These are phyloP conservation scores for Neurospora sp. DNA, from an alignment of 495 filamentous ascomycete species.

Conservation along the genomic window DNA sequence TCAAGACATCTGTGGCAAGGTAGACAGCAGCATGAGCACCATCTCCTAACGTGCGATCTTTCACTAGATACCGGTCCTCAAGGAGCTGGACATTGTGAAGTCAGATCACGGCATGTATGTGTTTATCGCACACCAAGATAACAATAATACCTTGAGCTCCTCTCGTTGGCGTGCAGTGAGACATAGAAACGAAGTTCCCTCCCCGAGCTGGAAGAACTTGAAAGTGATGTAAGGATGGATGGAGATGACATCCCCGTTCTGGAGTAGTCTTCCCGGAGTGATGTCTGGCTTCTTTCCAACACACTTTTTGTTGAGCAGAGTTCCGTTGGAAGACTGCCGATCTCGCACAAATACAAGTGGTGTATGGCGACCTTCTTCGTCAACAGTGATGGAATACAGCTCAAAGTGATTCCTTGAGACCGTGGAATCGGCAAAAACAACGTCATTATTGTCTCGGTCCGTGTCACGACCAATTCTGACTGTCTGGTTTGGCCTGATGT, in stretches of 20 bases:
- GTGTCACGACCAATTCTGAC: constrained; percentile 28
- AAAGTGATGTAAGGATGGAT: constrained; percentile 29
- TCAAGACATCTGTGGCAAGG: constrained; percentile 58
- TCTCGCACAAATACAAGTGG: constrained; percentile 55
- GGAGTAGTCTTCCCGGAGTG: constrained; percentile 38
- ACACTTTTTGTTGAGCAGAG: constrained; percentile 37
- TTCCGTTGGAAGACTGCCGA: constrained; percentile 46
- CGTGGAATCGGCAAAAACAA: constrained; percentile 29
- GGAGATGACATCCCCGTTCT: constrained; percentile 44
- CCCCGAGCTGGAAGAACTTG: constrained; percentile 15
- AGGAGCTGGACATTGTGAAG: constrained; percentile 30
- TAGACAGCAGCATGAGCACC: constrained; percentile 80
- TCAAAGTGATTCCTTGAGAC: constrained; percentile 52
- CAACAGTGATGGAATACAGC: constrained; percentile 50
- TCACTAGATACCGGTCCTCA: constrained; percentile 36
- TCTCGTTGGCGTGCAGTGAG: constrained; percentile 10
- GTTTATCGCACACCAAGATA: background rate
- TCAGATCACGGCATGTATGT: background rate
- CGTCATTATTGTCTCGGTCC: constrained; percentile 22
- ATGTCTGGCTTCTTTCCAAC: constrained; percentile 26
- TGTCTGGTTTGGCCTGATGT: constrained; percentile 18
- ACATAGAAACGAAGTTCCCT: background rate
- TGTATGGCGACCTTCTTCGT: constrained; percentile 24
- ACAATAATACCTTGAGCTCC: constrained; percentile 17
- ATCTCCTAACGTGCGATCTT: constrained; percentile 58